Evolutionary conservation across 352 stramenopile genomes (phyloP), one percentile per base, ranked within the genome.

Genomic region (Globisporangium cylindrosporum): DNA sequence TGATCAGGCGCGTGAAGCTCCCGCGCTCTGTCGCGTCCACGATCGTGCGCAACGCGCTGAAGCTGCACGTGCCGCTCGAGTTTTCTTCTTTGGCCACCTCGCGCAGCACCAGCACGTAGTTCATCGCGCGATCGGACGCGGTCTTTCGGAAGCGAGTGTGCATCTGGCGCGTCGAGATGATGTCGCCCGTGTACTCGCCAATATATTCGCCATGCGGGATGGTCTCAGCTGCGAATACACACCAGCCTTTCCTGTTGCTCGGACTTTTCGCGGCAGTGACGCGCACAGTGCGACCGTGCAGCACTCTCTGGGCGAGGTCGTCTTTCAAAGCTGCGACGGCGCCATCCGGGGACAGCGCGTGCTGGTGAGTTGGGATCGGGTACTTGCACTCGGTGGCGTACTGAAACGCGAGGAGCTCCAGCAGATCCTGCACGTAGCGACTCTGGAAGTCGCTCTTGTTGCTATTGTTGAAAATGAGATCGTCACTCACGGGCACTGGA

Each of bases 1-100:
- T 93, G 64, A 90, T 70, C 15, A 92, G 79, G n/a, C 85, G 85
- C n/a, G 83, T 84, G 53, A 81, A 80, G 75, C 73, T 84, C 10
- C 83, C 82, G n/a, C 59, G 59, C 18, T 24, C 34, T 0, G 74
- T 73, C 8, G 83, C 85, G 54, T 93, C 85, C 1, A 92, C 80
- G 55, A 88, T 93, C 10, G 80, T 91, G 32, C 83, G 75, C 48
- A 90, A 65, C 9, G 78, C 63, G 54, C 66, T 41, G 10, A 73
- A 82, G 29, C 24, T 18, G 43, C 43, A 51, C 18, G 6, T 8
- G 18, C 20, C 15, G 43, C 15, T 51, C 43, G 6, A 22, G 6
- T 12, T 10, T 53, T 53, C 41, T 1, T 49, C 66, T 8, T 38
- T 18, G 14, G 18, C 46, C 6, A 15, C 24, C 58, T 93, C 78